These are phyloP conservation scores for Hibiscus trionum DNA, from an alignment of 345 rosid genomes.

Conservation along the genomic window DNA sequence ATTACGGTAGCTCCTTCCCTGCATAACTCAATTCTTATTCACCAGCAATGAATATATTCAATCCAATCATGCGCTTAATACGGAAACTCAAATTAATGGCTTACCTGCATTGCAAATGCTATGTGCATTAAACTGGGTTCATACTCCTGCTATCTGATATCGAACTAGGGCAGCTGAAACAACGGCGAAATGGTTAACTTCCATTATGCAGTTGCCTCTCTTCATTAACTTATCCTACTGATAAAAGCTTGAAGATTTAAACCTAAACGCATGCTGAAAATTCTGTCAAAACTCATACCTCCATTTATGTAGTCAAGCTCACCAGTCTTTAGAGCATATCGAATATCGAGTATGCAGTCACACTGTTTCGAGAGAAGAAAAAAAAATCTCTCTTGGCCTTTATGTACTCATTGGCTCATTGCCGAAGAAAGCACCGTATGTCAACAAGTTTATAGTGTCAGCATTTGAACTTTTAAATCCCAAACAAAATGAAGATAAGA, in stretches of 20 bases:
- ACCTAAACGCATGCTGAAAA: not conserved
- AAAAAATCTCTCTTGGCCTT: conserved; percentile 26
- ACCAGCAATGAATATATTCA: no score
- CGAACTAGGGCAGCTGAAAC: conserved; percentile 64
- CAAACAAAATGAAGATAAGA: not conserved
- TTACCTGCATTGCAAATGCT: conserved; percentile 59
- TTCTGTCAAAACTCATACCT: conserved; percentile 30
- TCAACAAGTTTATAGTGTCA: conserved; percentile 7
- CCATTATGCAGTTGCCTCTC: not conserved
- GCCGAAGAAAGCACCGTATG: conserved; percentile 48
- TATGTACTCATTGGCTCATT: conserved; percentile 50
- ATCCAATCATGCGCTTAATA: no score
- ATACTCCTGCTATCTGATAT: conserved; percentile 53
- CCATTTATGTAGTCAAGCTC: conserved; percentile 68
- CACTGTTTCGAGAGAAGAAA: conserved; percentile 22
- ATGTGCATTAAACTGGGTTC: conserved; percentile 40
- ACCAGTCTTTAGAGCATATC: conserved; percentile 43
- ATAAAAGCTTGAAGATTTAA: not conserved
- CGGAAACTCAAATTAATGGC: not conserved
- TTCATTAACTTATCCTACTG: not conserved
- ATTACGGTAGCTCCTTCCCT: not conserved
- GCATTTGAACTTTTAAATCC: not conserved
- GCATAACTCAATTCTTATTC: not conserved
- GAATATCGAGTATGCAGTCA: conserved; percentile 52
- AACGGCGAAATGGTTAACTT: conserved; percentile 11